Evolutionary conservation across 2,329 filamentous ascomycete genomes (phyloP).

Genomic region (Rutstroemia sydowiana): DNA sequence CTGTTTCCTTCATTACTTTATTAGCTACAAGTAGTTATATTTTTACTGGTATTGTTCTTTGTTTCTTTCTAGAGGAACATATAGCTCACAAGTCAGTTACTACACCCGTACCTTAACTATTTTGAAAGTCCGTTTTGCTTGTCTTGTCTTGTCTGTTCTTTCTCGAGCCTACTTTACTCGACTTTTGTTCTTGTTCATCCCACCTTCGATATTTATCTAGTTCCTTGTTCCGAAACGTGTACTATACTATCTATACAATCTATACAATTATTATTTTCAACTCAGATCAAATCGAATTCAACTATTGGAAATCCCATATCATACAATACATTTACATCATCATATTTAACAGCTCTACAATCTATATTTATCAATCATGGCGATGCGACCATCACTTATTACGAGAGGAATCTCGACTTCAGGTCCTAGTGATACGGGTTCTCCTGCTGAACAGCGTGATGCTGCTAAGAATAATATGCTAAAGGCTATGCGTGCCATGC

Average conservation of each 20-base stretch:
- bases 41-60: too few species aligned
- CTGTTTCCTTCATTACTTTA: too few species aligned
- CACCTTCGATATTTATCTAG: background rate
- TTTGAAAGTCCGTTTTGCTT: background rate
- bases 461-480: slow-evolving; percentile 79
- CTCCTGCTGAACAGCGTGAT: slow-evolving; percentile 66
- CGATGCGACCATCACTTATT: slow-evolving; percentile 49
- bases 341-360: background rate
- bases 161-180: too few species aligned
- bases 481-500: slow-evolving; percentile 63
- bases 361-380: slow-evolving; percentile 35
- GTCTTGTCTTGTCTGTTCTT: background rate
- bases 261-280: too few species aligned
- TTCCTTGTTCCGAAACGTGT: background rate
- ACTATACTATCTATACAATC: too few species aligned
- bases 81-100: too few species aligned
- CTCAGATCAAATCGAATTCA: too few species aligned
- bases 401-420: slow-evolving; percentile 57
- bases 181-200: background rate
- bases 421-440: slow-evolving; percentile 52
- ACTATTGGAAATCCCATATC: too few species aligned
- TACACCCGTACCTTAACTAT: too few species aligned
- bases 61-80: too few species aligned
- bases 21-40: too few species aligned
- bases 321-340: too few species aligned